A percentile compares a stretch with the other conserved stretches of the same genome.
Evolutionary conservation across 2,329 filamentous ascomycete genomes (phyloP).

Genomic region (Acarospora socialis): DNA sequence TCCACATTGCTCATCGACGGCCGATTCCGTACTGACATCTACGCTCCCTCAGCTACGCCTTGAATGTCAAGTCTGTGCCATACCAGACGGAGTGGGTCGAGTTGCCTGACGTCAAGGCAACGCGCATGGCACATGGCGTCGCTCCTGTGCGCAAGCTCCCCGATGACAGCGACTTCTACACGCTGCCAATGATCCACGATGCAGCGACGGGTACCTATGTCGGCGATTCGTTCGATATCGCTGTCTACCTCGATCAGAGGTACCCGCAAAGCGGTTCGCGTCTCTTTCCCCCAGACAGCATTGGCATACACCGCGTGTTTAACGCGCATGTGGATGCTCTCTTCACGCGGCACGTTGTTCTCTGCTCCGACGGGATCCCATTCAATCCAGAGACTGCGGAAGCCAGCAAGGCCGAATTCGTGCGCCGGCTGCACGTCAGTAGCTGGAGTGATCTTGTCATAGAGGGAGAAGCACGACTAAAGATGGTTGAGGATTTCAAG

Average conservation of each 20-base stretch:
- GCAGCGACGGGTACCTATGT: constrained; percentile 25
- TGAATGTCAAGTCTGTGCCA: constrained; percentile 35
- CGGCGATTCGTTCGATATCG: constrained; percentile 54
- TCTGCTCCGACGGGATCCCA: constrained; percentile 32
- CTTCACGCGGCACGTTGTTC: constrained; percentile 32
- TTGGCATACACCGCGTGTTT: constrained; percentile 34
- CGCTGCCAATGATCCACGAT: constrained; percentile 44
- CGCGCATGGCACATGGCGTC: constrained; percentile 33
- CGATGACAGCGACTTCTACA: constrained; percentile 45
- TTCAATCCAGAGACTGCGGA: constrained; percentile 38
- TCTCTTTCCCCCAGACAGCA: constrained; percentile 33
- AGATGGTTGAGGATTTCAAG: constrained; percentile 28
- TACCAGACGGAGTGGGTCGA: constrained; percentile 40
- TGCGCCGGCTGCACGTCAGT: constrained; percentile 30
- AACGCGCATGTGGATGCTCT: constrained; percentile 41
- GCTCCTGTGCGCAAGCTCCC: constrained; percentile 39
- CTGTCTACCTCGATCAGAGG: constrained; percentile 40
- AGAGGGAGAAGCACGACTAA: constrained; percentile 28
- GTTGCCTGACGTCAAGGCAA: constrained; percentile 36
- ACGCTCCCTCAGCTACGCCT: constrained; percentile 20
- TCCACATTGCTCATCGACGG: no score
- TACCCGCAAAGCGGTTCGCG: constrained; percentile 30
- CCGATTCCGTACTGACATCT: no score
- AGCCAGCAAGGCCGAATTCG: constrained; percentile 32
- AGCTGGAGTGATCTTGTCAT: constrained; percentile 26